Evolutionary conservation across 192 early-diverging fungal genomes (phyloP).

Genomic region (Phlyctochytrium bullatum): DNA sequence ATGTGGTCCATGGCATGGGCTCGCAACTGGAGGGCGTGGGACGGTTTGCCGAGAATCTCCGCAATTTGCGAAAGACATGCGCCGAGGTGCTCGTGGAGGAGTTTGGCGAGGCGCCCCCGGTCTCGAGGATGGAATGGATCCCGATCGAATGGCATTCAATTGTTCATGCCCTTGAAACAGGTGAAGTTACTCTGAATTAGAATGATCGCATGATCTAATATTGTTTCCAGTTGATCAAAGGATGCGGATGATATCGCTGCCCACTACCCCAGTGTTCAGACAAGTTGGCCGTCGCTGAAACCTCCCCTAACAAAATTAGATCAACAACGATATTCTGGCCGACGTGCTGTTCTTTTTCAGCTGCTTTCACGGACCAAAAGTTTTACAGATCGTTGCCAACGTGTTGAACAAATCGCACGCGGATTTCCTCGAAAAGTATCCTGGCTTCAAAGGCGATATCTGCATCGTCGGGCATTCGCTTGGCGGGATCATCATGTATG

Average conservation of each 20-base stretch:
- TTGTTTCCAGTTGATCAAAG: conserved; percentile 26
- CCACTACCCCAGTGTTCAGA: not conserved
- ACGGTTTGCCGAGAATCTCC: conserved; percentile 23
- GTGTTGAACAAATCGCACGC: conserved; percentile 35
- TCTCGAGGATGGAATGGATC: conserved; percentile 31
- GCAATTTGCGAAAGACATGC: conserved; percentile 30
- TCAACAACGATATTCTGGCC: conserved; percentile 49
- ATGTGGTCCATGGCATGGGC: conserved; percentile 52
- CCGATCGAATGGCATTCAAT: conserved; percentile 45
- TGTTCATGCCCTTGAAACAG: conserved; percentile 32
- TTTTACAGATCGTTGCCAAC: conserved; percentile 15
- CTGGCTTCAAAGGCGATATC: conserved; percentile 38
- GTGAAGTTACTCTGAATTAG: not conserved
- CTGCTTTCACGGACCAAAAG: conserved; percentile 40
- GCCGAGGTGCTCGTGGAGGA: conserved; percentile 37
- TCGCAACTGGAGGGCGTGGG: conserved; percentile 14
- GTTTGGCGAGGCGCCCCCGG: conserved; percentile 11
- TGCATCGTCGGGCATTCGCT: conserved; percentile 43
- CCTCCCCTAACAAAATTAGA: conserved; percentile 1
- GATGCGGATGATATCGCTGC: conserved; percentile 29
- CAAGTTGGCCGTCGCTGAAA: not conserved
- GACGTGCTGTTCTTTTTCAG: conserved; percentile 51
- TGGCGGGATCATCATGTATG: conserved; percentile 43
- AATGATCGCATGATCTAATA: not conserved
- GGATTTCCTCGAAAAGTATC: conserved; percentile 30